phyloP scores from a whole-genome alignment of 2,329 filamentous ascomycete genomes.

The Aspergillus tamarii region DNA sequence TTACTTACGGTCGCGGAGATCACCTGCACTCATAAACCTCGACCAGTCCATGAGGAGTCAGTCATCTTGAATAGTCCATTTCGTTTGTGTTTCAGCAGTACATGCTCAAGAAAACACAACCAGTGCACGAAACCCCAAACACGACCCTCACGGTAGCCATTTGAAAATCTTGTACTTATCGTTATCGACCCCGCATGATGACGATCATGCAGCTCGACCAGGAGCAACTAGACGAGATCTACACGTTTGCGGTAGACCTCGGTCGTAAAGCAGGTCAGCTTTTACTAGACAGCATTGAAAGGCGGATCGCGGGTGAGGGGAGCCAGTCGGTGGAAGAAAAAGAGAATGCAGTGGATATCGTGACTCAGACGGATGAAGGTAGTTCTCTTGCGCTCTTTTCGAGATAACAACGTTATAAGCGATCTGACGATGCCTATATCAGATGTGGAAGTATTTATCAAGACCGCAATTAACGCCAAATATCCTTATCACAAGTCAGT shows the following conservation, averaged over 20 bases:
- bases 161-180: not conserved
- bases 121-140: not conserved
- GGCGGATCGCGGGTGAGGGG: conserved; percentile 52
- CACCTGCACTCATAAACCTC: not conserved
- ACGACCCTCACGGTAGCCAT: not conserved
- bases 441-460: conserved; percentile 76
- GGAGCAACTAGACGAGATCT: conserved; percentile 64
- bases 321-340: conserved; percentile 62
- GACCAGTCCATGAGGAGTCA: not conserved
- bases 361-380: conserved; percentile 77
- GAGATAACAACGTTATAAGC: not conserved
- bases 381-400: conserved; percentile 16
- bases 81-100: no score
- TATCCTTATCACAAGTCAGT: conserved; percentile 70
- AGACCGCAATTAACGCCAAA: conserved; percentile 57
- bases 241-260: conserved; percentile 70
- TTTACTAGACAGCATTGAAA: conserved; percentile 65
- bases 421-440: not conserved
- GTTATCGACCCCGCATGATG: conserved; percentile 21
- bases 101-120: no score
- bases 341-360: conserved; percentile 75
- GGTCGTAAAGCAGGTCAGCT: conserved; percentile 71
- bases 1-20: conserved; percentile 6
- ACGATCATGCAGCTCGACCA: conserved; percentile 26
- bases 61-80: not conserved